Evolutionary conservation across 345 rosid genomes (phyloP).

Genomic region (Nephelium lappaceum): DNA sequence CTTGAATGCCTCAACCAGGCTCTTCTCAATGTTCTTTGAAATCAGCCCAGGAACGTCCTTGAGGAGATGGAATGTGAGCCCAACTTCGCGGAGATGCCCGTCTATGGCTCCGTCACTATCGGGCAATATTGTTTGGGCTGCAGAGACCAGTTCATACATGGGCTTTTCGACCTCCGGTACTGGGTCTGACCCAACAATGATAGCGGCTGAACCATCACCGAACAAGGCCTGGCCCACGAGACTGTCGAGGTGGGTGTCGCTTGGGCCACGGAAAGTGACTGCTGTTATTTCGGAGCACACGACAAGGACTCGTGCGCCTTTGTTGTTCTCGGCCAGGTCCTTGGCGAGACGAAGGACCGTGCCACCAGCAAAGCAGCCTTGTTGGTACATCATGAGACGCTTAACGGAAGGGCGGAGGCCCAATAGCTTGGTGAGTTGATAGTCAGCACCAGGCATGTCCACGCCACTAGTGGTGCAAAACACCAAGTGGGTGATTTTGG

Average conservation of each 20-base stretch:
- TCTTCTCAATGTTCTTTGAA: conserved; percentile 43
- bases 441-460: conserved; percentile 67
- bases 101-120: conserved; percentile 55
- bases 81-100: conserved; percentile 53
- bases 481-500: conserved; percentile 58
- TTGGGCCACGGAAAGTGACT: conserved; percentile 49
- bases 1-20: conserved; percentile 40
- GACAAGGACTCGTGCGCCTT: conserved; percentile 48
- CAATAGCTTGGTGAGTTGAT: conserved; percentile 57
- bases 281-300: conserved; percentile 50
- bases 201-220: conserved; percentile 51
- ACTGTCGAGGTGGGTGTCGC: conserved; percentile 39
- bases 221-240: conserved; percentile 58
- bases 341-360: conserved; percentile 57
- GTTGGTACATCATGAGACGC: conserved; percentile 63
- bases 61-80: conserved; percentile 47
- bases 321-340: conserved; percentile 61
- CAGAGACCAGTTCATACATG: conserved; percentile 42
- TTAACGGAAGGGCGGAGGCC: conserved; percentile 57
- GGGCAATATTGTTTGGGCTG: conserved; percentile 48
- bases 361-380: conserved; percentile 55
- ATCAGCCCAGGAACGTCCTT: conserved; percentile 49
- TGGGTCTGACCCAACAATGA: conserved; percentile 54
- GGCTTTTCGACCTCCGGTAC: conserved; percentile 34
- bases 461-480: conserved; percentile 60